phyloP scores from a whole-genome alignment of 148 eudicot genomes.

The Vaccinium macrocarpon region DNA sequence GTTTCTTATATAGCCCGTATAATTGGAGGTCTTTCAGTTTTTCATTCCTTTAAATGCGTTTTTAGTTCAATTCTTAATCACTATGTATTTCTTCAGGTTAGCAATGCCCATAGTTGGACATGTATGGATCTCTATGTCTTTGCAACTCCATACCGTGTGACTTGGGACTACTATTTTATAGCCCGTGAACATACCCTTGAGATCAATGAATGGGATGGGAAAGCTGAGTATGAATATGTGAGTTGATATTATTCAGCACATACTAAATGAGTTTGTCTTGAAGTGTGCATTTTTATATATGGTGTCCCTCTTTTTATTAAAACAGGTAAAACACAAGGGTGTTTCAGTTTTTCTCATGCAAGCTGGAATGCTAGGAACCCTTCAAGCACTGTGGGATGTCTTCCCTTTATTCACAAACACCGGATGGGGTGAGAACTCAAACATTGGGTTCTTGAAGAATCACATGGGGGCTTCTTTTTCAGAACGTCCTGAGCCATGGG shows the following conservation, averaged over 20 bases:
- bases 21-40: neutral
- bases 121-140: slow-evolving; percentile 87
- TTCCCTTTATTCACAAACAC: slow-evolving; percentile 78
- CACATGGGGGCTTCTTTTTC: slow-evolving; percentile 79
- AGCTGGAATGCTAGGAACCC: slow-evolving; percentile 88
- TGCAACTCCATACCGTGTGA: slow-evolving; percentile 91
- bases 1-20: neutral
- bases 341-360: slow-evolving; percentile 86
- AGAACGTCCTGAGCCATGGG: slow-evolving; percentile 83
- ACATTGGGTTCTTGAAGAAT: slow-evolving; percentile 68
- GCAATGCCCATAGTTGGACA: slow-evolving; percentile 75
- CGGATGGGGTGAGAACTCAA: slow-evolving; percentile 77
- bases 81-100: slow-evolving; percentile 38
- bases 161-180: slow-evolving; percentile 76
- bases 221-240: slow-evolving; percentile 85
- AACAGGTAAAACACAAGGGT: slow-evolving; percentile 69
- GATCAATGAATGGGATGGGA: slow-evolving; percentile 68
- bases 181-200: slow-evolving; percentile 78
- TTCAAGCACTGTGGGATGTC: slow-evolving; percentile 78
- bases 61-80: neutral
- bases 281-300: slow-evolving; percentile 8
- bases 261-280: neutral
- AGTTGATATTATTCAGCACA: slow-evolving; percentile 23
- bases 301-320: neutral
- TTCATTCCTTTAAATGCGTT: neutral